Base-by-base conservation (phyloP, 306 rosid genomes). In the Adenanthera pavonina region DNA sequence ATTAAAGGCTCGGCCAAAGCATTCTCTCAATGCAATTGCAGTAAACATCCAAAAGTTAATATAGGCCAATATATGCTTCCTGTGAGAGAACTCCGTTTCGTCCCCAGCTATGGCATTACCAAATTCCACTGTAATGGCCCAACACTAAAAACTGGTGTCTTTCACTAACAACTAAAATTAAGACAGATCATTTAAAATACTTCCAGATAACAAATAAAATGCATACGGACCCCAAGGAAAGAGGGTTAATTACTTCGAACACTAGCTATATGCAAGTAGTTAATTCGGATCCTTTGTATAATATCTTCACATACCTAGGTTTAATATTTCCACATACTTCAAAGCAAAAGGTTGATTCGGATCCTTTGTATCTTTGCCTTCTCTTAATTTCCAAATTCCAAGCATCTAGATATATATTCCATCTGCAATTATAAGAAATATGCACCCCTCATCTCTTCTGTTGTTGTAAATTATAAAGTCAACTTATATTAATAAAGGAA, bases 381-480 rank as follows among this genome's bases (percentile, higher is more conserved):
- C 20, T 43, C 75, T 70, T 25, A 41, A 19, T 69, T 35, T 69
- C n/a, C 74, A 69, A 68, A n/a, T 20, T 9, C 17, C 74, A 44
- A 41, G 41, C 35, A 43, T 19, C 15, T 0, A 8, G 52, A 68
- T 8, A 53, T 16, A 53, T 3, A 68, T 41, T 41, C 46, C 11
- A 14, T 41, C 35, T 25, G 35, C 35, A 3, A 6, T 41, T 47
- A 51, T 51, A 51, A 51, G 20, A 1, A 53, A 41, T 68, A 8
- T 19, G 46, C 15, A 8, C 14, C 8, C 13, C 11, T 8, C 34
- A 7, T 19, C 48, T 35, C 47, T 66, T 66, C 49, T n/a, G 13
- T 15, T 41, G 7, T 36, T 44, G 17, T 49, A 33, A 16, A 17
- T 40, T 46, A 41, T 68, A 67, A 33, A 12, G 14, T 46, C 1